Percentiles rank a stretch among this genome's conserved stretches.
Conservation (phyloP, 2,329 filamentous ascomycete genomes). For the Epichloe amarillans region DNA sequence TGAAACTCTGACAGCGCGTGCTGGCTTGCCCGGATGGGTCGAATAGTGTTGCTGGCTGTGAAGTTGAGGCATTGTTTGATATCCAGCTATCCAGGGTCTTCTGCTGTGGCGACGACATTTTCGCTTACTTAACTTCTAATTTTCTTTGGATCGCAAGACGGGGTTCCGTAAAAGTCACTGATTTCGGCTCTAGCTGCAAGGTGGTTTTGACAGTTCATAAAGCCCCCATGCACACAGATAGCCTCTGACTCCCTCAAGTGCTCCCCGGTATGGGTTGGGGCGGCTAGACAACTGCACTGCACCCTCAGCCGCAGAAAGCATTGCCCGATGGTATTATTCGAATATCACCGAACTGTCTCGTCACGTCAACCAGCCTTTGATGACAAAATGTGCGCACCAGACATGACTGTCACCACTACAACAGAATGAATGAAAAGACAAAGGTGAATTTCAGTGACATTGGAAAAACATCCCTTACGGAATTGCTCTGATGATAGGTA, state of each 20-base stretch:
- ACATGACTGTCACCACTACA: too few species aligned
- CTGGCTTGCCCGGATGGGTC: background rate
- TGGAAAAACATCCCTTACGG: too few species aligned
- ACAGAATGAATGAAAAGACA: too few species aligned
- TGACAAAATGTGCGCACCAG: too few species aligned
- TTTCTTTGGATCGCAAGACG: too few species aligned
- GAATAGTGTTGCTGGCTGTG: constrained; percentile 6
- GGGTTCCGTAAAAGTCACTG: too few species aligned
- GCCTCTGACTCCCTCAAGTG: background rate
- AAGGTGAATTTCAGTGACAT: too few species aligned
- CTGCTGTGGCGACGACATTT: constrained; percentile 9
- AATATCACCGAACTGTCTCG: too few species aligned
- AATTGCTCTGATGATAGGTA: too few species aligned
- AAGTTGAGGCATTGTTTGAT: constrained; percentile 6
- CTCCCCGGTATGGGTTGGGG: background rate
- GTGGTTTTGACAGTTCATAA: background rate
- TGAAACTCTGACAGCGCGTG: background rate
- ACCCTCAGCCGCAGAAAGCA: background rate
- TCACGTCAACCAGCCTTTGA: too few species aligned
- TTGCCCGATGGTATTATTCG: background rate
- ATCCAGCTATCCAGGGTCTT: constrained; percentile 18
- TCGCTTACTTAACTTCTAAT: background rate
- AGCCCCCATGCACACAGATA: too few species aligned
- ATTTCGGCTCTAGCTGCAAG: background rate
- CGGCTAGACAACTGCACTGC: background rate